phyloP scores from a whole-genome alignment of 352 stramenopile species.

The Phytophthora hibernalis region DNA sequence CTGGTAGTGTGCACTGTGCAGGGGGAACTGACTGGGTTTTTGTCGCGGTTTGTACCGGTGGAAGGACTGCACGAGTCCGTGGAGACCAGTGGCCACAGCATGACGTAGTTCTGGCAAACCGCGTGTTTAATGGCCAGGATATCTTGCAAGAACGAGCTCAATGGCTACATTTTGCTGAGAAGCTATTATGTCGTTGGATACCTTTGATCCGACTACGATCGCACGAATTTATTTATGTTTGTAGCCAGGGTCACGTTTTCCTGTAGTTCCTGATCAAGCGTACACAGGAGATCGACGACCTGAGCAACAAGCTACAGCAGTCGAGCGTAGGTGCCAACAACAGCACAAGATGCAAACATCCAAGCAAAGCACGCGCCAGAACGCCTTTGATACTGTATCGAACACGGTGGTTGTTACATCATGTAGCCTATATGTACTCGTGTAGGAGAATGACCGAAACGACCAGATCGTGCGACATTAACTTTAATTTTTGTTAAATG shows the following conservation, averaged over 20 bases:
- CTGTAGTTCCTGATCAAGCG: slow-evolving; percentile 84
- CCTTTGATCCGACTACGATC: no score
- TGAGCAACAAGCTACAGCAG: slow-evolving; percentile 83
- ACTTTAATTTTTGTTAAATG: no score
- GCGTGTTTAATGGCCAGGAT: slow-evolving; percentile 78
- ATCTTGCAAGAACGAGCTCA: no score
- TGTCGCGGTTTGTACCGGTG: slow-evolving; percentile 83
- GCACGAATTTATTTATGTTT: no score
- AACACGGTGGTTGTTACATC: slow-evolving; percentile 64
- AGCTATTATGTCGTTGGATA: no score
- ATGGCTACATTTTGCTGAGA: no score
- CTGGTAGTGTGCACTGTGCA: slow-evolving; percentile 52
- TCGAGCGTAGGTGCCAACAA: slow-evolving; percentile 69
- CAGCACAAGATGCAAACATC: slow-evolving; percentile 71
- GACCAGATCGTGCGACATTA: no score
- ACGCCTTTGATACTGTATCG: slow-evolving; percentile 89
- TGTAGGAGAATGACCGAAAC: no score
- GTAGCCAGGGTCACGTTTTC: no score
- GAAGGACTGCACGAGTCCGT: slow-evolving; percentile 52
- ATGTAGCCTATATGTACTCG: no score
- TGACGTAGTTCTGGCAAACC: slow-evolving; percentile 61
- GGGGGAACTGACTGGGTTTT: slow-evolving; percentile 73
- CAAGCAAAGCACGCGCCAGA: slow-evolving; percentile 84
- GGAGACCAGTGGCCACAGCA: slow-evolving; percentile 10
- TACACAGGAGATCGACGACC: slow-evolving; percentile 84